Conservation (phyloP, 2,329 filamentous ascomycete genomes). For the Monilinia fructigena region DNA sequence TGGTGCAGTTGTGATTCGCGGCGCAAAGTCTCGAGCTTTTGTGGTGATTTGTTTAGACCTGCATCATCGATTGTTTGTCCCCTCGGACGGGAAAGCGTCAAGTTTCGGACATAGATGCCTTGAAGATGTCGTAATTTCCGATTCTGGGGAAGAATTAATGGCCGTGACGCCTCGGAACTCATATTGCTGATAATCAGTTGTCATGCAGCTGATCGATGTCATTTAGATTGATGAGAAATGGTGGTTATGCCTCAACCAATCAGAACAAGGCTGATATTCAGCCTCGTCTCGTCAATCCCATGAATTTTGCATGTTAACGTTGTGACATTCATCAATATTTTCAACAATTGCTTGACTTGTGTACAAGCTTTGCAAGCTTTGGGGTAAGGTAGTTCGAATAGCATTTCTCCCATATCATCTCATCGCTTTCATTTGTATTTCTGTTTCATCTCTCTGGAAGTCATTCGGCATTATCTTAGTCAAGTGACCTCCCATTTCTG, state of each 20-base stretch:
- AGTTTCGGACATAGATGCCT: constrained; percentile 82
- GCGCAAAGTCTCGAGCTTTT: constrained; percentile 56
- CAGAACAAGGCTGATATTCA: not conserved
- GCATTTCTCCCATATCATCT: too few relatives aligned
- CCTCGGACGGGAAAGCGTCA: constrained; percentile 62
- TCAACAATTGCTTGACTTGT: too few relatives aligned
- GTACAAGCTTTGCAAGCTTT: too few relatives aligned
- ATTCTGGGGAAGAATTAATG: constrained; percentile 67
- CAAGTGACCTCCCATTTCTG: too few relatives aligned
- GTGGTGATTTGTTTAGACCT: constrained; percentile 62
- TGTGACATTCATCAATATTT: too few relatives aligned
- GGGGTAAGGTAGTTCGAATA: too few relatives aligned
- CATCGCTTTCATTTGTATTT: too few relatives aligned
- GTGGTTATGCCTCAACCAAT: constrained; percentile 7
- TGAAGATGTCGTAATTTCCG: constrained; percentile 84
- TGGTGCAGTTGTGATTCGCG: constrained; percentile 53
- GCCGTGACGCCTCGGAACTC: constrained; percentile 40
- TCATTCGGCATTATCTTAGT: too few relatives aligned
- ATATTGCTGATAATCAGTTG: constrained; percentile 31
- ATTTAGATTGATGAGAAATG: not conserved
- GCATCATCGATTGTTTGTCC: constrained; percentile 72
- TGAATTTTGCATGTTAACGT: too few relatives aligned
- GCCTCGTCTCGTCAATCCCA: not conserved
- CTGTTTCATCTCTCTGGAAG: too few relatives aligned
- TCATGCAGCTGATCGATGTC: constrained; percentile 11